Evolutionary conservation across 169 alveolate species (phyloP), one percentile per base, ranked within the genome.

Genomic region (Plasmodium sp.): DNA sequence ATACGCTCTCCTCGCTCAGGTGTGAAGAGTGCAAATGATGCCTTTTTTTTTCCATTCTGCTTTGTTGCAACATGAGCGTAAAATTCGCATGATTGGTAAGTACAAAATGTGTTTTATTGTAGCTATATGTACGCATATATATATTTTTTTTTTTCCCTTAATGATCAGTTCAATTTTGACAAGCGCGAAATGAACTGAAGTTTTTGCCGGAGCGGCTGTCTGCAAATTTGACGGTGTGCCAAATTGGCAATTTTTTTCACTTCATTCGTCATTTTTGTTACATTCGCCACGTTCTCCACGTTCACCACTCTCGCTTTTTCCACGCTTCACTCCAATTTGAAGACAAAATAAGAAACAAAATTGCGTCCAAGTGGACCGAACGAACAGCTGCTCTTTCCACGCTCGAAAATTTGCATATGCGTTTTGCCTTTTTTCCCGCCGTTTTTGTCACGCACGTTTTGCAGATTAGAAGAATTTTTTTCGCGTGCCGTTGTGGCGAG

Each of bases 151-250:
- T 81, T 51, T 48, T 81, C 12, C 36, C 36, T 48, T 62, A 80
- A 80, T 36, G 58, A 80, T 43, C 56, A 39, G 54, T 45, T 80
- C 36, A 80, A 80, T 80, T 80, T 33, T 80, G 31, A 80, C 18
- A 62, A 80, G 5, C 14, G 14, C 31, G 54, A 14, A n/a, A 41
- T 45, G 85, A 80, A 41, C 56, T 80, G 56, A 80, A 45, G 73
- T 80, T 39, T 80, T 80, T 71, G 56, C 54, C 18, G 34, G 31
- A 80, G 7, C 16, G 48, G 34, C 34, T 33, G 73, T 39, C 6
- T 80, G 34, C 34, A 2, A 62, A n/a, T 62, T 62, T 62, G 75
- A 14, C 12, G 75, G 14, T 62, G 27, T 62, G 14, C 34, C 75
- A 62, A 62, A 22, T 62, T 62, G 75, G 75, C 34, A 62, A 62